Evolutionary conservation across 441 rosid species (phyloP), one percentile per base, ranked within the genome.

Genomic region (Croton laevigatus): DNA sequence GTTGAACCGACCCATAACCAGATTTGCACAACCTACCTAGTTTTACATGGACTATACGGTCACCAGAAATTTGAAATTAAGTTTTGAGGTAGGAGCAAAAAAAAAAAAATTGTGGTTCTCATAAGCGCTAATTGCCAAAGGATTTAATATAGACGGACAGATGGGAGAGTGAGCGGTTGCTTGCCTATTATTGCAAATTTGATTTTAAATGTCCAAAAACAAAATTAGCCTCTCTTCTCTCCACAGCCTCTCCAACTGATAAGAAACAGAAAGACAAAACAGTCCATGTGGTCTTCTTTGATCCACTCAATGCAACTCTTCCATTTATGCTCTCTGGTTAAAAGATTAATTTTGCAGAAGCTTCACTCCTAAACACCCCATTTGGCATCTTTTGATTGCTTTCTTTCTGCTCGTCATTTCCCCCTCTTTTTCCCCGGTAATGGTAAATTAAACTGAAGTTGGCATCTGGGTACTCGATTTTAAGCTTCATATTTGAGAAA

Each of bases 291-390:
- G 90, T 65, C 81, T 78, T 48, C 48, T 79, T 17, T 62, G 76
- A 75, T 82, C 93, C 90, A 88, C 90, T 73, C 88, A 82, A 73
- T 76, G 17, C 73, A 52, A 40, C 0, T 45, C 62, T 45, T 38
- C 59, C 52, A 59, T 63, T 70, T 74, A 45, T 40, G 62, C 46
- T 58, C 46, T 51, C 73, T 54, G 14, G 61, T 38, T 20, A 42
- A 20, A 34, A 27, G 32, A 27, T 2, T 27, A 27, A 27, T 27
- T 27, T 27, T 27, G 32, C 32, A 62, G 45, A 32, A 57, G 45
- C 53, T 69, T 19, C 53, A 34, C 11, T 51, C 3, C 75, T 16
- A 17, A 36, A 0, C 7, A 20, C 27, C 60, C 53, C 75, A 37
- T 61, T 73, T 57, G 20, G 45, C 60, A 8, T 45, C 52, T 23